Evolutionary conservation across 2,329 filamentous ascomycete species (phyloP).

Genomic region (Talaromyces funiculosus): DNA sequence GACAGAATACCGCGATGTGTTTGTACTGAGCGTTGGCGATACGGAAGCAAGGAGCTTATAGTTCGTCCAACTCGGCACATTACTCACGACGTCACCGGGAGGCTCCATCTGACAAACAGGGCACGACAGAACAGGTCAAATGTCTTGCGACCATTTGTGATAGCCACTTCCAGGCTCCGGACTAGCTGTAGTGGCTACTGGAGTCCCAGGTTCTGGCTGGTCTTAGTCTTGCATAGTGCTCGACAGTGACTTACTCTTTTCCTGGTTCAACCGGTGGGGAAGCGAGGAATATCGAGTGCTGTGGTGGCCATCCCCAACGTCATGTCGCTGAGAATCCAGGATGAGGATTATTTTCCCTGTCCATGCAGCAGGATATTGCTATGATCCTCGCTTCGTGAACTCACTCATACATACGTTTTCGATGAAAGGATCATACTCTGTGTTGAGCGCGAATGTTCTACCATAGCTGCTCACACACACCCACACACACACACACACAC

Average conservation of each 20-base stretch:
- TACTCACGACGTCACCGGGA: not conserved
- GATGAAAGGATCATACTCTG: not conserved
- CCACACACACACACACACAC: too few species aligned
- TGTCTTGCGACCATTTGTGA: not conserved
- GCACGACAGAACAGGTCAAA: not conserved
- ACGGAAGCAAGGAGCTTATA: not conserved
- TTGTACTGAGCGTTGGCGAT: not conserved
- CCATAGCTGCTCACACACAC: too few species aligned
- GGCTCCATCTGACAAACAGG: not conserved
- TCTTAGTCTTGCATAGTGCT: not conserved
- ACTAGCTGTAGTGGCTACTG: not conserved
- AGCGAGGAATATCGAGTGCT: not conserved
- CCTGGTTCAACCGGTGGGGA: not conserved
- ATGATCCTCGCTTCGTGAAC: not conserved
- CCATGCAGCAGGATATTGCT: not conserved
- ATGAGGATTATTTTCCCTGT: not conserved
- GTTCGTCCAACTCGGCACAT: not conserved
- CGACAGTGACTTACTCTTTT: too few species aligned
- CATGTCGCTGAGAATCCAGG: not conserved
- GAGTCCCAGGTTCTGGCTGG: not conserved
- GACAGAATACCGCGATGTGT: not conserved
- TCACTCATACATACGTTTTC: not conserved
- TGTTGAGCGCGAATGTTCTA: too few species aligned
- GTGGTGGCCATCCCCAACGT: constrained; percentile 1
- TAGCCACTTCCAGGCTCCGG: not conserved